Evolutionary conservation across 2,329 filamentous ascomycete genomes (phyloP), one percentile per base, ranked within the genome.

Genomic region (Paraphoma sp.): DNA sequence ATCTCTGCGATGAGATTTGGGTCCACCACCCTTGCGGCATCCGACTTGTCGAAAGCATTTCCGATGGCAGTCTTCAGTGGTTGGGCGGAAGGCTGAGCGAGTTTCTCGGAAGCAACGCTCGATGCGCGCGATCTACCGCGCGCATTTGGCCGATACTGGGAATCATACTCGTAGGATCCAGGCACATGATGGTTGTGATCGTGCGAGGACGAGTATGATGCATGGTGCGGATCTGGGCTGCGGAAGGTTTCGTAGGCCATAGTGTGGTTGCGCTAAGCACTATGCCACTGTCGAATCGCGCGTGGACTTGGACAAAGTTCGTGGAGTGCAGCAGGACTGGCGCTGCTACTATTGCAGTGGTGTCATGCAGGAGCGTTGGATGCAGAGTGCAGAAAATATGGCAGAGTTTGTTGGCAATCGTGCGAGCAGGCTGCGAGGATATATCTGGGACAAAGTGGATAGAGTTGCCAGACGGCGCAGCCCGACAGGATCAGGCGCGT

Each of bases 1-100:
- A 89, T 86, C 58, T 86, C 83, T 46, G 84, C 82, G 48, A 89
- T 81, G 18, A 89, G 77, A 7, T 86, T 84, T 2, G 86, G 86
- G 49, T 87, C 83, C 11, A 89, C 76, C 40, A 82, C 80, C 55
- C 78, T 79, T 8, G 81, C 76, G 8, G 80, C 74, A 41, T 83
- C 78, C 10, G 81, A 78, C 49, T 81, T 80, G 63, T 83, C 78
- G 57, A 86, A 84, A 9, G 84, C 84, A 59, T 82, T 81, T 63
- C 79, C 82, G 62, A 87, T 82, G 33, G 84, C 85, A 64, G 86
- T 83, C 63, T 83, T 83, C 62, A 87, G 81, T 11, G 81, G 81
- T 56, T 80, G 79, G 54, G 75, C 73, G 5, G 71, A 61, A 41
- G 80, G 79, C 54, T 78, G 78, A 18, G 72, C 69, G 8, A 75